phyloP scores from a whole-genome alignment of 2,329 filamentous ascomycete species.

The Epichloe sylvatica region DNA sequence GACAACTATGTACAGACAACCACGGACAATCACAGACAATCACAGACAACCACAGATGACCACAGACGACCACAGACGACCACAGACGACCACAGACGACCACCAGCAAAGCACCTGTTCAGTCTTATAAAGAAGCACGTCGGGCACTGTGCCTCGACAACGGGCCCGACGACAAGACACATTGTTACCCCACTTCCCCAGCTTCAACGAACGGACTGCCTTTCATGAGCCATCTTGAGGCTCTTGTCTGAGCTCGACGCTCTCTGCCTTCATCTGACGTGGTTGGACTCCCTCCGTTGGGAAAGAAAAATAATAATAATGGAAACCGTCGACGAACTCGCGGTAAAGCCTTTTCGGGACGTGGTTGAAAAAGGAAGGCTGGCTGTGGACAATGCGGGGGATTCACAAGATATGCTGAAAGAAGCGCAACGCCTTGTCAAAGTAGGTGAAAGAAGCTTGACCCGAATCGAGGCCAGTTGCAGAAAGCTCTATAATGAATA shows the following conservation, averaged over 20 bases:
- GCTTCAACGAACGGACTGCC: background rate
- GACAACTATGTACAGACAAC: background rate
- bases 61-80: background rate
- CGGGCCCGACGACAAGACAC: background rate
- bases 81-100: background rate
- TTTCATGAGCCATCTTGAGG: background rate
- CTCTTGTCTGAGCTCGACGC: background rate
- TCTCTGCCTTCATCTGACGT: background rate
- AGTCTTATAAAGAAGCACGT: background rate
- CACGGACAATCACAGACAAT: background rate
- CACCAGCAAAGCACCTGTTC: background rate
- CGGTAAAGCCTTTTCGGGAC: slow-evolving; percentile 37
- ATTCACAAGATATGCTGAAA: slow-evolving; percentile 32
- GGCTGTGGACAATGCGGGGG: slow-evolving; percentile 34
- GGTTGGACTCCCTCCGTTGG: background rate
- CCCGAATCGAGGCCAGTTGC: slow-evolving; percentile 38
- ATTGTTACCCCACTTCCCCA: background rate
- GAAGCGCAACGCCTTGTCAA: slow-evolving; percentile 33
- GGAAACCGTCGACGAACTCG: slow-evolving; percentile 29
- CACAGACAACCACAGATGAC: background rate
- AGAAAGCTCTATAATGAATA: slow-evolving; percentile 34
- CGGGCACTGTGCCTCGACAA: background rate
- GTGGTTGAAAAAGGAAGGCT: slow-evolving; percentile 36
- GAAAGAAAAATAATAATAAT: slow-evolving; percentile 21
- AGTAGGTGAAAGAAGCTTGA: slow-evolving; percentile 35